Conservation (phyloP, 768 basidiomycete genomes). For the Ramaria sp. region DNA sequence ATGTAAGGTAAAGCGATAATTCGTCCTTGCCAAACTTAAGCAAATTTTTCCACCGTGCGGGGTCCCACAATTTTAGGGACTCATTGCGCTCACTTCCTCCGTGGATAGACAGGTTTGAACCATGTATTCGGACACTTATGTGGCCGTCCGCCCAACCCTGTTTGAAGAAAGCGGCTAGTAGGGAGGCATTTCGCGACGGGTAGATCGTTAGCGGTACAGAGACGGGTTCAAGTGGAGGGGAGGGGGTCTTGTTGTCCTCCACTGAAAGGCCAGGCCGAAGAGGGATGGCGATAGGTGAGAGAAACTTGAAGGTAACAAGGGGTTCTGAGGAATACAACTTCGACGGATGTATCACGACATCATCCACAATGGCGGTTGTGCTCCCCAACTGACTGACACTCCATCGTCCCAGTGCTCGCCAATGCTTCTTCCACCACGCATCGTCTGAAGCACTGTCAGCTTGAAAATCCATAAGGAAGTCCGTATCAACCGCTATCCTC, state of each 20-base stretch:
- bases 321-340: not conserved
- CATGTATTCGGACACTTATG: not conserved
- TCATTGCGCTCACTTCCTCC: not conserved
- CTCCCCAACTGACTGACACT: not conserved
- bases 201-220: not conserved
- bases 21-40: not conserved
- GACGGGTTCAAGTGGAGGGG: not conserved
- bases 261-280: not conserved
- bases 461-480: slow-evolving; percentile 7
- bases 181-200: slow-evolving; percentile 2
- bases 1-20: not conserved
- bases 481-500: slow-evolving; percentile 6
- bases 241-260: not conserved
- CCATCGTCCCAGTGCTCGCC: slow-evolving; percentile 1
- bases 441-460: not conserved
- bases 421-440: not conserved
- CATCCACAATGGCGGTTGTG: not conserved
- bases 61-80: not conserved
- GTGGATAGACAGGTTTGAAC: not conserved
- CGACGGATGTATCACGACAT: not conserved
- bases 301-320: not conserved
- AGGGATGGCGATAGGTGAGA: not conserved
- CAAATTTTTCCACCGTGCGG: slow-evolving; percentile 1
- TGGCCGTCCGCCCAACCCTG: slow-evolving; percentile 1
- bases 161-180: not conserved